phyloP scores from a whole-genome alignment of 73 alveolate species.

The Tetrahymena elliotti region DNA sequence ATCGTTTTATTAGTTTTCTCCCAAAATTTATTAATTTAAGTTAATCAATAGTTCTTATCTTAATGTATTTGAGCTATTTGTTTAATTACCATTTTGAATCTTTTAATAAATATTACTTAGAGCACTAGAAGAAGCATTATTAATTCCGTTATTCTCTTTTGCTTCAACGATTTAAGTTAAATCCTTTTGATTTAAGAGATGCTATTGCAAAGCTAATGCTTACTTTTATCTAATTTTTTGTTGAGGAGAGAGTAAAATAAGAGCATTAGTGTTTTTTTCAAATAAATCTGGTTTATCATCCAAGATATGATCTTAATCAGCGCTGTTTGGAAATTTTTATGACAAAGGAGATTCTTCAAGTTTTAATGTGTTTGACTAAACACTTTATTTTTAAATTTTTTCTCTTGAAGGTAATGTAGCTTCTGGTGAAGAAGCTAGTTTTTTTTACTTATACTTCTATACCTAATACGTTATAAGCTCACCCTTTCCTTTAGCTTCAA shows the following conservation, averaged over 20 bases:
- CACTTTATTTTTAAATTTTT: not conserved
- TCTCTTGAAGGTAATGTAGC: not conserved
- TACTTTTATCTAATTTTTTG: not conserved
- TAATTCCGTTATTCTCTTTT: not conserved
- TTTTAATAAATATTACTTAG: not conserved
- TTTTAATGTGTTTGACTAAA: not conserved
- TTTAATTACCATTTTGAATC: not conserved
- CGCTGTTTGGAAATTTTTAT: not conserved
- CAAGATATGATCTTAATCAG: not conserved
- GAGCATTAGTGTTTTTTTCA: not conserved
- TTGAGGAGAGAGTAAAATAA: not conserved
- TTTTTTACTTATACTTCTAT: not conserved
- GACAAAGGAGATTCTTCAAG: not conserved
- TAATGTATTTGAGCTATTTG: not conserved
- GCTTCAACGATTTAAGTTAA: not conserved
- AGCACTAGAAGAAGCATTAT: not conserved
- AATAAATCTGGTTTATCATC: not conserved
- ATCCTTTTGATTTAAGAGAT: not conserved
- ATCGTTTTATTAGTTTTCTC: not conserved
- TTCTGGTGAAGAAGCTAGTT: not conserved
- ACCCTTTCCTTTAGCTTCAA: conserved; percentile 45
- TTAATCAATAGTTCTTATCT: not conserved
- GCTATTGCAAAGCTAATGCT: not conserved
- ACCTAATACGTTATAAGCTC: conserved; percentile 9
- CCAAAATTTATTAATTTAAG: not conserved